phyloP scores from a whole-genome alignment of 2,329 filamentous ascomycete genomes.

The Diaporthe batatas region DNA sequence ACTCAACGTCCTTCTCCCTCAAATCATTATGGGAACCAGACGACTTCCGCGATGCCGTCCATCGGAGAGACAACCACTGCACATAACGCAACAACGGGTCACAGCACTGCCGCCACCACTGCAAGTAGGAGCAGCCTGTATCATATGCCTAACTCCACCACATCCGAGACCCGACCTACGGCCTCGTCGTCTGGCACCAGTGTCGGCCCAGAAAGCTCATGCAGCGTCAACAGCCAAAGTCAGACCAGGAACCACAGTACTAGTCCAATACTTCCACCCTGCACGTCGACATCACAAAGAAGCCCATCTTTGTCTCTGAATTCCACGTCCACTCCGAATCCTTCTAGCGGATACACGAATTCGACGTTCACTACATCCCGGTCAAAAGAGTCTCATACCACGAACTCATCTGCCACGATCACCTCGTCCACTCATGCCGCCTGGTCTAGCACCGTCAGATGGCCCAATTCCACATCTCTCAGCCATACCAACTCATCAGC shows the following conservation, averaged over 20 bases:
- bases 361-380: neutral
- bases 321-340: neutral
- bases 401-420: neutral
- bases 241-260: no score
- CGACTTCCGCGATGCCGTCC: neutral
- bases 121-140: neutral
- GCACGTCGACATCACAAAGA: neutral
- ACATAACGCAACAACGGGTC: neutral
- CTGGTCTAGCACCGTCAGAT: neutral
- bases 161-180: neutral
- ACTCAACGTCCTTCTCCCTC: neutral
- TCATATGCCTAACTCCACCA: no score
- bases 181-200: neutral
- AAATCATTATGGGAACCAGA: neutral
- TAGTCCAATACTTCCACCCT: no score
- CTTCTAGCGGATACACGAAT: neutral
- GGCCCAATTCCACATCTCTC: neutral
- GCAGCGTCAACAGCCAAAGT: neutral
- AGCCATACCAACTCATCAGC: neutral
- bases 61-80: neutral
- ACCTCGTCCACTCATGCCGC: neutral
- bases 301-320: neutral
- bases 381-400: neutral
- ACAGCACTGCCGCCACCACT: no score
- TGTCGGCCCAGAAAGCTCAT: no score